Evolutionary conservation across 2,329 filamentous ascomycete species (phyloP).

Genomic region (Cytospora piceae): DNA sequence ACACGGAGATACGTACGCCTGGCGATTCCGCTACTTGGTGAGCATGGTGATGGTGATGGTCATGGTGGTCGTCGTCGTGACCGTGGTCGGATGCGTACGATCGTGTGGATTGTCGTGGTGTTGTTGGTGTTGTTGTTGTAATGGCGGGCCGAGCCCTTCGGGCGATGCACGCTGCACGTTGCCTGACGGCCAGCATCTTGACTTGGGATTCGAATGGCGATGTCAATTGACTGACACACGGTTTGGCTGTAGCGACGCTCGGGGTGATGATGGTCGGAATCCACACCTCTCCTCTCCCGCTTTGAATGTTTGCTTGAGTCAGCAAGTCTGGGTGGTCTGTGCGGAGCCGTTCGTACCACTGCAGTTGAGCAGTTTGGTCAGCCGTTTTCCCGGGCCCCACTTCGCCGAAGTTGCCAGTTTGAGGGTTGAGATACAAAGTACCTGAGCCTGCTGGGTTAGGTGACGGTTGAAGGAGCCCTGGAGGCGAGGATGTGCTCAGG

Average conservation of each 20-base stretch:
- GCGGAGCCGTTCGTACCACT: constrained; percentile 3
- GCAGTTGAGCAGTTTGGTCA: constrained; percentile 15
- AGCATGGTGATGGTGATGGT: constrained; percentile 45
- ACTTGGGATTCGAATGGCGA: constrained; percentile 9
- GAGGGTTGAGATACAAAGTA: background rate
- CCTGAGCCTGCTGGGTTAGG: background rate
- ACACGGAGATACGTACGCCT: constrained; percentile 53
- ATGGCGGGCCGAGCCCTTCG: constrained; percentile 42
- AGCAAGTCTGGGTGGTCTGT: constrained; percentile 17
- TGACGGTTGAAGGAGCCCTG: background rate
- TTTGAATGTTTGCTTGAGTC: constrained; percentile 4
- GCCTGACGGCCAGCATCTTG: constrained; percentile 45
- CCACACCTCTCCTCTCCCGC: constrained; percentile 16
- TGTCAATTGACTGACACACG: constrained; percentile 25
- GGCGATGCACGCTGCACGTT: constrained; percentile 42
- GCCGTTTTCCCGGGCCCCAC: constrained; percentile 6
- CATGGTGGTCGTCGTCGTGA: constrained; percentile 50
- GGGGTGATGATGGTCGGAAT: constrained; percentile 20
- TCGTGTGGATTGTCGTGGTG: constrained; percentile 42
- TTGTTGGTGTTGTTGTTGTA: constrained; percentile 18
- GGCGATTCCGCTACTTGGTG: constrained; percentile 55
- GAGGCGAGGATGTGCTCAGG: constrained; percentile 9
- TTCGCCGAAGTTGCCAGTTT: constrained; percentile 11
- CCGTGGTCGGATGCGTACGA: constrained; percentile 60
- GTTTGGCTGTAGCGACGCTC: background rate